Base-by-base conservation (phyloP, 257 asterid genomes). In the Capsicum rhomboideum region DNA sequence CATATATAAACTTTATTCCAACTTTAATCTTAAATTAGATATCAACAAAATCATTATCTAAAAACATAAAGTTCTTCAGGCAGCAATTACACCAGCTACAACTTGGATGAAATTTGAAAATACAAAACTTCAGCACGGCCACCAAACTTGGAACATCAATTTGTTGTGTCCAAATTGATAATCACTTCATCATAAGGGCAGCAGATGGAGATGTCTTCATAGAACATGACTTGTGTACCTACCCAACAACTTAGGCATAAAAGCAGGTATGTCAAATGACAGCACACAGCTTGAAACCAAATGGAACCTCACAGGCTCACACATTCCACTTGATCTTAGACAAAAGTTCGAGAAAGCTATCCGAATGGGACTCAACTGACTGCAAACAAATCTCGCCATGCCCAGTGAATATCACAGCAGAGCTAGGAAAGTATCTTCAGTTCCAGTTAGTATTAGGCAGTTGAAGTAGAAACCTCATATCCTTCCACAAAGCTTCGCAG, bases 401-500 rank as follows among this genome's bases (percentile, higher is more conserved):
- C 81, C 44, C 81, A 26, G 26, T 75, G 44, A 75, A 75, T 13
- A 75, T 75, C 61, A 49, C 9, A 7, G 42, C 16, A 49, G 61
- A 49, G 16, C n/a, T 75, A 75, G 61, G 61, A 16, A 49, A 23
- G 63, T 13, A 75, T 49, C 63, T 28, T 50, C 61, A 28, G 40
- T 52, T 49, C 42, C 81, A 23, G 81, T 75, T 75, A 9, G 81
- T 49, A 26, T 49, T 50, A 75, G 26, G 61, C 81, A 49, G 81
- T 75, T 34, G 89, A 85, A 83, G 84, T 86, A 87, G 94, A 88
- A 85, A 89, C 94, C 82, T 80, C 83, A 21, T 78, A 80, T 21
- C 94, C 96, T 66, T 78, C 87, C 29, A 92, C 90, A 84, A 96
- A 94, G 72, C 83, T 88, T 10, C 85, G 85, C 49, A 94, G 58